A percentile compares a stretch with the other conserved stretches of the same genome.
These are phyloP conservation scores for Salix viminalis DNA, from an alignment of 345 rosid genomes.

Conservation along the genomic window DNA sequence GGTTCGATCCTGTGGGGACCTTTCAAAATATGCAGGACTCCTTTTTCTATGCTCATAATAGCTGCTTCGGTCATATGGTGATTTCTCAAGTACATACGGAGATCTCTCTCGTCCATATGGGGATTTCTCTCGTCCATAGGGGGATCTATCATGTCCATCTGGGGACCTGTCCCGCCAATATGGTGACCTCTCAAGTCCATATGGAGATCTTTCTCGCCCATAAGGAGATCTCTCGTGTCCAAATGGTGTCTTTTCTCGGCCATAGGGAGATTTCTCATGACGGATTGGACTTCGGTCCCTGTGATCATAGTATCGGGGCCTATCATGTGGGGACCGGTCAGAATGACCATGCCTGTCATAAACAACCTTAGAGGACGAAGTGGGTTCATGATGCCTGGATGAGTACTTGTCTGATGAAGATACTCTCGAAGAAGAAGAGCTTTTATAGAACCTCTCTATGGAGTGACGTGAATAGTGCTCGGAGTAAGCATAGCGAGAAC, in stretches of 20 bases:
- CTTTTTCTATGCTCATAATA: slow-evolving; percentile 64
- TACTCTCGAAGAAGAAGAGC: slow-evolving; percentile 59
- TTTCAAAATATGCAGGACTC: slow-evolving; percentile 68
- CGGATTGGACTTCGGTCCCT: slow-evolving; percentile 65
- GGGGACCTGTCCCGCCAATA: slow-evolving; percentile 23
- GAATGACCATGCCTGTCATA: slow-evolving; percentile 67
- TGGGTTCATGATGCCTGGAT: slow-evolving; percentile 69
- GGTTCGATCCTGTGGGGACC: slow-evolving; percentile 55
- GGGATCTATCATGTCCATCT: slow-evolving; percentile 15
- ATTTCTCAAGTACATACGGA: slow-evolving; percentile 50
- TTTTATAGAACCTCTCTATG: slow-evolving; percentile 52
- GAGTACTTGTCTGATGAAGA: slow-evolving; percentile 60
- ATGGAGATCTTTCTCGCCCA: slow-evolving; percentile 36
- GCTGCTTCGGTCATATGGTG: slow-evolving; percentile 69
- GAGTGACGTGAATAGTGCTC: slow-evolving; percentile 69
- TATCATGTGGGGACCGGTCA: slow-evolving; percentile 73
- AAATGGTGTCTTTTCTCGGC: slow-evolving; percentile 14
- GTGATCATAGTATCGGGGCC: slow-evolving; percentile 56
- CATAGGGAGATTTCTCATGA: slow-evolving; percentile 44
- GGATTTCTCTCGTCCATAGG: slow-evolving; percentile 30
- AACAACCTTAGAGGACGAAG: slow-evolving; percentile 58
- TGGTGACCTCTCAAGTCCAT: slow-evolving; percentile 9
- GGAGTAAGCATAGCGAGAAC: slow-evolving; percentile 44
- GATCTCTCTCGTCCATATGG: slow-evolving; percentile 41
- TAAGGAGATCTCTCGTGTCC: slow-evolving; percentile 27